phyloP scores from a whole-genome alignment of 192 early-diverging fungal species.

The Coemansia umbellata region DNA sequence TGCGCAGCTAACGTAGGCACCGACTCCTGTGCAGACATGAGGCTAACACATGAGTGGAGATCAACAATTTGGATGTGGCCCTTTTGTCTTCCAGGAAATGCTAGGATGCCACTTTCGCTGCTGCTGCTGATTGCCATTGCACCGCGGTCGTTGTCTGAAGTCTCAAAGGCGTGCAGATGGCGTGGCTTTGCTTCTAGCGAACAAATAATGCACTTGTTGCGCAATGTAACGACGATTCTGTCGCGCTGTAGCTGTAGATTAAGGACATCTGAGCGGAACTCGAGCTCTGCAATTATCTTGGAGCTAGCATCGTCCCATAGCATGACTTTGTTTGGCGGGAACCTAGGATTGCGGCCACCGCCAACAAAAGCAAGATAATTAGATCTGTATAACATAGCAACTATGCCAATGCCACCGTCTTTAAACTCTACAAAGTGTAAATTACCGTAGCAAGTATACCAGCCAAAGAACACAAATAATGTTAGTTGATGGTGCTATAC shows the following conservation, averaged over 20 bases:
- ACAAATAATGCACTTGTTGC: constrained; percentile 80
- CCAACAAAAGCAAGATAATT: constrained; percentile 87
- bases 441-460: not conserved
- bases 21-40: constrained; percentile 8
- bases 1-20: not conserved
- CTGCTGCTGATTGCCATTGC: constrained; percentile 66
- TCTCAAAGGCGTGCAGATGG: constrained; percentile 78
- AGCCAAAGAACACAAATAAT: no score
- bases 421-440: constrained; percentile 57
- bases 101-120: constrained; percentile 65
- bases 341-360: constrained; percentile 76
- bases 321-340: constrained; percentile 81
- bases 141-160: constrained; percentile 71
- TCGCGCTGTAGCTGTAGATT: constrained; percentile 75
- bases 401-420: constrained; percentile 77
- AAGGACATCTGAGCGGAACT: constrained; percentile 76
- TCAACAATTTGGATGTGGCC: constrained; percentile 87
- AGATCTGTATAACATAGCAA: constrained; percentile 80
- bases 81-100: constrained; percentile 76
- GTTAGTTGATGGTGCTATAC: no score
- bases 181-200: constrained; percentile 66
- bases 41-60: constrained; percentile 56
- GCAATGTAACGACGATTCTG: constrained; percentile 70
- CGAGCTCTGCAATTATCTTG: constrained; percentile 67
- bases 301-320: constrained; percentile 81